Evolutionary conservation across 495 filamentous ascomycete genomes (phyloP).

Genomic region (Neurospora sp.): DNA sequence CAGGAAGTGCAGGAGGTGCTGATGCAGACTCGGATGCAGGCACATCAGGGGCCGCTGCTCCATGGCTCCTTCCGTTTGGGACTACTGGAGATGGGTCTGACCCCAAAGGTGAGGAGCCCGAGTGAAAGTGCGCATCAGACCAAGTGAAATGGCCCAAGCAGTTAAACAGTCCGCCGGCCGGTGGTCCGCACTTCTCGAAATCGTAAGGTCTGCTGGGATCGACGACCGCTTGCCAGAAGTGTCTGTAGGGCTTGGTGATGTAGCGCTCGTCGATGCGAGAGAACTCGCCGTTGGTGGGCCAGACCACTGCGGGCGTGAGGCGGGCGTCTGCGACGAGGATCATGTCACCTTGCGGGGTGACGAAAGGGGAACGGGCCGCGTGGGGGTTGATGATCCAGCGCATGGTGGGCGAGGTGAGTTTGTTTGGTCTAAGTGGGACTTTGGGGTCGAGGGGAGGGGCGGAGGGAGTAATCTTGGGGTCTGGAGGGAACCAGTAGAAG

Average conservation of each 20-base stretch:
- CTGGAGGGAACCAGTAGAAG: slow-evolving; percentile 47
- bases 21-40: no score
- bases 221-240: slow-evolving; percentile 44
- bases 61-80: not conserved
- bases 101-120: not conserved
- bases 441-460: slow-evolving; percentile 9
- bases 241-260: slow-evolving; percentile 38
- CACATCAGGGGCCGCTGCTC: no score
- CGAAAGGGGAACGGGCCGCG: slow-evolving; percentile 14
- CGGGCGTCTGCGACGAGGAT: slow-evolving; percentile 23
- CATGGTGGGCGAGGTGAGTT: slow-evolving; percentile 37
- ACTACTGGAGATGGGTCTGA: no score
- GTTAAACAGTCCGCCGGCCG: slow-evolving; percentile 40
- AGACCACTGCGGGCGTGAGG: slow-evolving; percentile 23
- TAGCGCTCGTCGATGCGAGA: slow-evolving; percentile 50
- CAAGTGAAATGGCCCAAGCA: slow-evolving; percentile 36
- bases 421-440: slow-evolving; percentile 13
- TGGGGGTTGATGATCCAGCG: slow-evolving; percentile 46
- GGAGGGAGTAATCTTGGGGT: slow-evolving; percentile 15
- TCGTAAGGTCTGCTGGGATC: slow-evolving; percentile 36
- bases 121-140: slow-evolving; percentile 17
- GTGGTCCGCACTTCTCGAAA: slow-evolving; percentile 38
- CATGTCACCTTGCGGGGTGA: slow-evolving; percentile 3
- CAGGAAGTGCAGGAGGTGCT: not conserved
- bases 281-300: slow-evolving; percentile 45